Evolutionary conservation across 208 protist genomes (phyloP), one percentile per base, ranked within the genome.

Genomic region (Phytomonas sp.): DNA sequence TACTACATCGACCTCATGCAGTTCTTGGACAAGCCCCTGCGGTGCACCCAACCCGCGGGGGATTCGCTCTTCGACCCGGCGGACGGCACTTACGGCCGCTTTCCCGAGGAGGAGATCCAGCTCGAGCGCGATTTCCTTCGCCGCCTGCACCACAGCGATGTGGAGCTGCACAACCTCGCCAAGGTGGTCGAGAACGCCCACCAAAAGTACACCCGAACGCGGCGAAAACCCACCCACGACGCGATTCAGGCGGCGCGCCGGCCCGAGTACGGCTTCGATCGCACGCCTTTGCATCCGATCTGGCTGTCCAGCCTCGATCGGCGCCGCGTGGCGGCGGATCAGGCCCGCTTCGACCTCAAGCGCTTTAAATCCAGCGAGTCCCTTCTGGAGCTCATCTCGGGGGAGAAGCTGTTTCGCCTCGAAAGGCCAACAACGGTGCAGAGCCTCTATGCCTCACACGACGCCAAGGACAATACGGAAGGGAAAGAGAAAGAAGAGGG

Each of bases 1-100:
- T 96, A 96, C 79, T 93, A 94, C 67, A 74, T 95, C 12, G 91
- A 95, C 65, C 83, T 97, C 14, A 94, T 95, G 87, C 66, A 87
- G 59, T 96, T 96, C 67, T 37, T 96, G 7, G 84, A 86, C 49
- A 83, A 84, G 14, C 90, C 92, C 11, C 69, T 97, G 60, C 77
- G 83, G 67, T 91, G 78, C 56, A 72, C 75, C 0, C 61, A 75
- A 30, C 2, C 6, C 56, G 56, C 3, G 26, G 56, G 56, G 6
- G 56, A 61, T 30, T 66, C 70, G 64, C 77, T 93, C 31, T 92
- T 92, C 65, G 83, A 77, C 32, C 70, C 88, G n/a, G 89, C 93
- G 67, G 86, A 97, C 74, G 89, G 90, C 60, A 95, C 84, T 81
- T 94, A 92, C 75, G 92, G 92, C 34, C 88, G 89, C 32, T 74